Base-by-base conservation (phyloP, 768 basidiomycete genomes). In the Lepiota brunneoincarnata region DNA sequence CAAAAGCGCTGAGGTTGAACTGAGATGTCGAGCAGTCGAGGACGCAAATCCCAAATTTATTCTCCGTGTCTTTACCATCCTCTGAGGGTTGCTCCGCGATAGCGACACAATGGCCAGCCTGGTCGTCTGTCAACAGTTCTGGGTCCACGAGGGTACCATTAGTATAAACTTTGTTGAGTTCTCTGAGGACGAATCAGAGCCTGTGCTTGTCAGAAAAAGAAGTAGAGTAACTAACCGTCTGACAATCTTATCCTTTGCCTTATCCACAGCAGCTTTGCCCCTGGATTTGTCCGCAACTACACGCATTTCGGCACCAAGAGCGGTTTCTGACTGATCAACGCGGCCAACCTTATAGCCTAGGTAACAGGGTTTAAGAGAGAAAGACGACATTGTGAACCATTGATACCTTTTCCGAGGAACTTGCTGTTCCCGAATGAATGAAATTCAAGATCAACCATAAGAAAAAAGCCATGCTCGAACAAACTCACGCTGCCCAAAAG, bases 311-410 rank as follows among this genome's bases (percentile, higher is more conserved):
- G 92, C 93, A 20, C 96, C 97, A 10, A 99, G 85, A 0, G 94
- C 94, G 0, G 97, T 99, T 73, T 99, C 97, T 0, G 88, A 84
- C 69, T 99, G 97, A 64, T 98, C 96, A 15, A 99, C 97, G 11
- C 91, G 86, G 6, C 97, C 97, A 49, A 99, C 92, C 70, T 95
- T 95, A 72, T 94, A 89, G 0, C 92, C 91, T 89, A 49, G 31
- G 11, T 2, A 11, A 55, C 3, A 14, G 17, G 7, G n/a, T 18
- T 48, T 26, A 11, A 51, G 44, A 15, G 45, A 34, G 9, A 6
- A 17, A 21, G 23, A 42, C n/a, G 20, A 39, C 40, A 48, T 18
- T 42, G 24, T 17, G n/a, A 11, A 15, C 11, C 3, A 42, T 34
- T 10, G 20, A 14, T 52, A 82, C 86, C 86, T 76, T 90, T 89